A percentile compares a stretch with the other conserved stretches of the same genome.
Evolutionary conservation across 768 basidiomycete genomes (phyloP).

Genomic region (Pleurotus eryngii): DNA sequence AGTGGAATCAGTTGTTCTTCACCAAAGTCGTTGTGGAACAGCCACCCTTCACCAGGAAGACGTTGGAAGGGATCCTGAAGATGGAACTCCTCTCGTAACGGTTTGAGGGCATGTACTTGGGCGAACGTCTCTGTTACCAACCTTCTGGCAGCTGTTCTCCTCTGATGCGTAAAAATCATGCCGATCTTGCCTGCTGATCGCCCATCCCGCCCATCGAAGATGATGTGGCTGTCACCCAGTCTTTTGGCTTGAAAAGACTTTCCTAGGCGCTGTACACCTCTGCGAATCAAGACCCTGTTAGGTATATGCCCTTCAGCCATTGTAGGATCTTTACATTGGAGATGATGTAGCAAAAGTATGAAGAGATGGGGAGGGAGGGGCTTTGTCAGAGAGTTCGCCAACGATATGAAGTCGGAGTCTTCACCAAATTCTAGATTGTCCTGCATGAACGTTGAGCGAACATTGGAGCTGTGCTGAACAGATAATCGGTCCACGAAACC

Average conservation of each 20-base stretch:
- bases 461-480: constrained; percentile 8
- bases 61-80: constrained; percentile 8
- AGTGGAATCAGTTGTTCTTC: neutral
- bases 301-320: neutral
- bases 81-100: neutral
- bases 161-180: constrained; percentile 7
- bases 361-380: neutral
- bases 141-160: neutral
- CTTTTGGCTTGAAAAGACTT: neutral
- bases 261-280: neutral
- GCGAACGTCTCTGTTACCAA: constrained; percentile 4
- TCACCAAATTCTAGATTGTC: constrained; percentile 13
- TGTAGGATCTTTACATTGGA: neutral
- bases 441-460: constrained; percentile 13
- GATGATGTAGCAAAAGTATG: neutral
- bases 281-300: neutral
- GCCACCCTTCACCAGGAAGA: constrained; percentile 10
- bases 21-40: constrained; percentile 10
- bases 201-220: neutral
- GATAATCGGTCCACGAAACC: constrained; percentile 4
- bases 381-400: neutral
- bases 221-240: constrained; percentile 7
- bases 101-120: neutral
- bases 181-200: constrained; percentile 10
- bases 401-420: neutral